These are phyloP conservation scores for Penicillium palitans DNA, from an alignment of 2,329 filamentous ascomycete genomes.

Conservation along the genomic window DNA sequence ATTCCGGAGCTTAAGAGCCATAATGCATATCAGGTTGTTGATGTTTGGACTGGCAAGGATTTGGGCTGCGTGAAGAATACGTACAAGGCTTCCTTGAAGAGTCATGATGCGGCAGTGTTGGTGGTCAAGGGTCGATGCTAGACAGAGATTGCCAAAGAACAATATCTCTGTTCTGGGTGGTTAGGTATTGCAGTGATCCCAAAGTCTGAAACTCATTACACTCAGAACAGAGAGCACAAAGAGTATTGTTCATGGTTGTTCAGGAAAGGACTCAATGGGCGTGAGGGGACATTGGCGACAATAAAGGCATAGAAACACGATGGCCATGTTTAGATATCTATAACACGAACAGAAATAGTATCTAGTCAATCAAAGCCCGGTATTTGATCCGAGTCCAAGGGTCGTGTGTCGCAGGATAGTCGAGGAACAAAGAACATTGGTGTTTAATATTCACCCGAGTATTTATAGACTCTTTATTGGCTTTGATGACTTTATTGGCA, in stretches of 20 bases:
- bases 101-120: constrained; percentile 35
- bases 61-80: constrained; percentile 32
- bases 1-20: constrained; percentile 29
- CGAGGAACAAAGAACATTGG: background rate
- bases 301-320: background rate
- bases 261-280: background rate
- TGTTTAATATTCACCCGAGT: background rate
- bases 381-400: background rate
- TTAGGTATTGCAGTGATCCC: too few species aligned
- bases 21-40: constrained; percentile 25
- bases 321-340: background rate
- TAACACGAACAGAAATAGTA: background rate
- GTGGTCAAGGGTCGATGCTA: constrained; percentile 25
- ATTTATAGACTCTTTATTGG: constrained; percentile 1
- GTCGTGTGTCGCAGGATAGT: background rate
- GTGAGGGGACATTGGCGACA: background rate
- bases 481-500: background rate
- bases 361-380: background rate
- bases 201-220: background rate
- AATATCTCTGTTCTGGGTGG: background rate
- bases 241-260: background rate
- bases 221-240: background rate
- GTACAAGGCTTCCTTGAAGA: constrained; percentile 25
- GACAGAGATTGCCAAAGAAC: background rate
- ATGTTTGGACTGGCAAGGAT: constrained; percentile 34